Percentiles rank a stretch among this genome's conserved stretches.
Conservation (phyloP, 139 green algal species). For the Chlamydomonas schloesseri region DNA sequence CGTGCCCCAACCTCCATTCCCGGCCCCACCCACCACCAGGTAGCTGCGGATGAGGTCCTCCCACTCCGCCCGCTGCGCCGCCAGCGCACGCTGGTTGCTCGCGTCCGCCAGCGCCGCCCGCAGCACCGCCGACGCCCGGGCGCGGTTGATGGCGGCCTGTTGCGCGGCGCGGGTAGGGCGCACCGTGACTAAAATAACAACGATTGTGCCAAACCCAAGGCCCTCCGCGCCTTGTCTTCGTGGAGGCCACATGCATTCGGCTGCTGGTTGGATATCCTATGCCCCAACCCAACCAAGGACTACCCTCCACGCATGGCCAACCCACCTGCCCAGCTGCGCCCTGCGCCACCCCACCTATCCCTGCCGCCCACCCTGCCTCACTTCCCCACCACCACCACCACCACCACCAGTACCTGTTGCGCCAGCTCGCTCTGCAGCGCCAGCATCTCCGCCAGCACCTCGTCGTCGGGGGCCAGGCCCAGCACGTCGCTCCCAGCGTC, state of each 20-base stretch:
- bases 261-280: no score
- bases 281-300: no score
- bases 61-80: constrained; percentile 35
- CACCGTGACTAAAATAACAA: no score
- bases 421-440: constrained; percentile 70
- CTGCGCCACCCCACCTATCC: no score
- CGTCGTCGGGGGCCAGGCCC: constrained; percentile 83
- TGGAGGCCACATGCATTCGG: no score
- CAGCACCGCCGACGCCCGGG: constrained; percentile 58
- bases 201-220: no score
- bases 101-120: constrained; percentile 65
- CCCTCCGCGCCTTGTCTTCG: no score
- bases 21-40: constrained; percentile 65
- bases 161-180: no score
- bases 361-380: background rate
- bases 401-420: constrained; percentile 44
- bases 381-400: background rate
- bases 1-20: no score
- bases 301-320: no score
- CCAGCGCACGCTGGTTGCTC: constrained; percentile 51
- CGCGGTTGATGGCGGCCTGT: constrained; percentile 71
- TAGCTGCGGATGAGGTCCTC: constrained; percentile 72
- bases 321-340: no score
- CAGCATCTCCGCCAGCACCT: constrained; percentile 86
- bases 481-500: constrained; percentile 63